Evolutionary conservation across 1,284 basidiomycete genomes (phyloP).

Genomic region (Nidula niveotomentosa): DNA sequence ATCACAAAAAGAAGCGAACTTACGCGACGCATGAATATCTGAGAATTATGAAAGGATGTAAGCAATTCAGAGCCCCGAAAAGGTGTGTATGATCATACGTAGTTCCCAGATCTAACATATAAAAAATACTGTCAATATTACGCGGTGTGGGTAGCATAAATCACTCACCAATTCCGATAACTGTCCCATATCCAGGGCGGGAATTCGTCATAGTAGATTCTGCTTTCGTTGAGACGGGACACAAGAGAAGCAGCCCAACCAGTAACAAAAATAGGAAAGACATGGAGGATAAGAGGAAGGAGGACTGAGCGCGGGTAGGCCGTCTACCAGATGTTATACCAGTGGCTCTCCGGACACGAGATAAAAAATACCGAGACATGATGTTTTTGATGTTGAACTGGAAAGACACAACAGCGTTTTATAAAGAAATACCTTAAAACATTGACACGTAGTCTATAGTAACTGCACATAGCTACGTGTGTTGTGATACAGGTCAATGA

Average conservation of each 20-base stretch:
- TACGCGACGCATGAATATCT: constrained; percentile 81
- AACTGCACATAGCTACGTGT: too few species aligned
- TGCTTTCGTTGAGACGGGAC: constrained; percentile 58
- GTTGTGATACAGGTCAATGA: too few species aligned
- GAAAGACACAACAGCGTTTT: too few species aligned
- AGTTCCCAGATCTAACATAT: constrained; percentile 71
- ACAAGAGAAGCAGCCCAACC: constrained; percentile 63
- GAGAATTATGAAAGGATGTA: constrained; percentile 15
- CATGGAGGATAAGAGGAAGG: constrained; percentile 60
- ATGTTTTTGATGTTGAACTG: too few species aligned
- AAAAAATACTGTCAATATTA: constrained; percentile 14
- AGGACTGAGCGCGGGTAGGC: constrained; percentile 58
- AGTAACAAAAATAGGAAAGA: constrained; percentile 66
- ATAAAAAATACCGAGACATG: too few species aligned
- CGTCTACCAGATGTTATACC: constrained; percentile 24
- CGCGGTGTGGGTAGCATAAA: background rate
- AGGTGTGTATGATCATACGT: constrained; percentile 46
- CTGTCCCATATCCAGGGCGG: constrained; percentile 79
- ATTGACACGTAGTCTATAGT: too few species aligned
- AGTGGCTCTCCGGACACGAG: too few species aligned
- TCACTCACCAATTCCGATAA: constrained; percentile 92
- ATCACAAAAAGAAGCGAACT: constrained; percentile 16
- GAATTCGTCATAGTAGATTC: constrained; percentile 1
- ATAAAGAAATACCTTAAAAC: too few species aligned
- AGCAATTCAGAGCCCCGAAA: background rate